These are phyloP conservation scores for Leccinum variicolor DNA, from an alignment of 768 basidiomycete genomes.

Conservation along the genomic window DNA sequence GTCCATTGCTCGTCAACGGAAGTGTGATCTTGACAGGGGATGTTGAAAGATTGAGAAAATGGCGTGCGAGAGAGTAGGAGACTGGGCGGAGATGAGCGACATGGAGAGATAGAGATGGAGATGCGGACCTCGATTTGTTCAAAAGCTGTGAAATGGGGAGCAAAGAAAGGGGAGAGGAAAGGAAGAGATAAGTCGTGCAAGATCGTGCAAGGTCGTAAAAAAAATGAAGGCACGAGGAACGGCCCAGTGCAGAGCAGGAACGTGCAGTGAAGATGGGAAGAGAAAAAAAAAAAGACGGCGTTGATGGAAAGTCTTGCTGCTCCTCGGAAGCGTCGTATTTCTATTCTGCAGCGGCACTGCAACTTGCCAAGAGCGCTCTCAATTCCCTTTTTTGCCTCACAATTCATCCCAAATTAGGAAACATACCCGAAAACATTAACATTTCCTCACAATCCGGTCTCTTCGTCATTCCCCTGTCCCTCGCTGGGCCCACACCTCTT, in stretches of 20 bases:
- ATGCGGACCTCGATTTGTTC: conserved; percentile 28
- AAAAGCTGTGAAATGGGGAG: conserved; percentile 31
- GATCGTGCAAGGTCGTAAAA: conserved; percentile 64
- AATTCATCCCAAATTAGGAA: conserved; percentile 11
- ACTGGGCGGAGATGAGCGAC: conserved; percentile 19
- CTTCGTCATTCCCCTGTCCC: not conserved
- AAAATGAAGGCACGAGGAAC: conserved; percentile 35
- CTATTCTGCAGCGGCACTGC: conserved; percentile 30
- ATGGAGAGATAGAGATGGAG: conserved; percentile 19
- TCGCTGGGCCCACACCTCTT: not conserved
- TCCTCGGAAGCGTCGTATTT: conserved; percentile 32
- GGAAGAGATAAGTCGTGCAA: conserved; percentile 57
- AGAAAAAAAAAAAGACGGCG: conserved; percentile 30
- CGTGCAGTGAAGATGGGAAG: conserved; percentile 20
- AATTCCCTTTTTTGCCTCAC: conserved; percentile 14
- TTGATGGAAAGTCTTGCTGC: conserved; percentile 31
- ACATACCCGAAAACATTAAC: not conserved
- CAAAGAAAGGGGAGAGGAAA: conserved; percentile 38
- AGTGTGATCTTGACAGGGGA: conserved; percentile 15
- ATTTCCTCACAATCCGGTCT: conserved; percentile 4
- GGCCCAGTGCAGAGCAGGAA: conserved; percentile 27
- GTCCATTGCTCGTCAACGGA: conserved; percentile 60
- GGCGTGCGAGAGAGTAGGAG: conserved; percentile 9
- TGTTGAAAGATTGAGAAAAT: conserved; percentile 29
- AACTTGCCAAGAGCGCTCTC: conserved; percentile 3